Evolutionary conservation across 2,329 filamentous ascomycete genomes (phyloP).

Genomic region (Davidsoniella eucalypti): DNA sequence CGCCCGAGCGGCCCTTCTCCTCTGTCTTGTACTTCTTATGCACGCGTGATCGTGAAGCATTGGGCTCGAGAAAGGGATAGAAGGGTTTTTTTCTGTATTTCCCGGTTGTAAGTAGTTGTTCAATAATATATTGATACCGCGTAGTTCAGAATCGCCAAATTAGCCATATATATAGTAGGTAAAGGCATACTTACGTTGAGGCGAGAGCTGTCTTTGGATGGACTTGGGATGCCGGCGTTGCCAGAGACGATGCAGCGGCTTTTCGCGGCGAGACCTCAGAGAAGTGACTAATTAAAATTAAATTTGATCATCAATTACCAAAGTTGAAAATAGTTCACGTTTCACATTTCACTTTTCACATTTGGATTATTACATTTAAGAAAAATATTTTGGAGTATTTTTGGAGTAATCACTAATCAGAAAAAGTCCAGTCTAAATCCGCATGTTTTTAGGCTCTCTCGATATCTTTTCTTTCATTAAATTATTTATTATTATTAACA

Average conservation of each 20-base stretch:
- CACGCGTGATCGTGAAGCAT: constrained; percentile 23
- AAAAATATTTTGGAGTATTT: too few species aligned
- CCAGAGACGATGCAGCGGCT: constrained; percentile 17
- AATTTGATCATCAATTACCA: too few species aligned
- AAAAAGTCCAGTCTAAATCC: too few species aligned
- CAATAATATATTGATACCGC: background rate
- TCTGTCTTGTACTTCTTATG: constrained; percentile 28
- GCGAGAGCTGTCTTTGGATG: constrained; percentile 20
- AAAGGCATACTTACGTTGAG: constrained; percentile 13
- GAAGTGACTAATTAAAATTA: constrained; percentile 38
- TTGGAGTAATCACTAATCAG: too few species aligned
- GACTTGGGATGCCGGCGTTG: constrained; percentile 26
- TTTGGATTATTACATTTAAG: too few species aligned
- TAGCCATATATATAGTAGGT: background rate
- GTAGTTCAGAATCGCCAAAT: background rate
- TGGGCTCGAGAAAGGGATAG: constrained; percentile 30
- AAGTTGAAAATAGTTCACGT: too few species aligned
- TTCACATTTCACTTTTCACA: too few species aligned
- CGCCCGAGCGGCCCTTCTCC: constrained; percentile 36
- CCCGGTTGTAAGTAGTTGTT: background rate
- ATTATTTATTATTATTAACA: too few species aligned
- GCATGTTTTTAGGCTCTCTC: too few species aligned
- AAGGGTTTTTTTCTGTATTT: background rate
- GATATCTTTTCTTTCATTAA: too few species aligned
- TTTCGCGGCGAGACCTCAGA: constrained; percentile 32